A percentile compares a stretch with the other conserved stretches of the same genome.
Conservation (phyloP, 106 monocot species). For the Cymbidium sinense region DNA sequence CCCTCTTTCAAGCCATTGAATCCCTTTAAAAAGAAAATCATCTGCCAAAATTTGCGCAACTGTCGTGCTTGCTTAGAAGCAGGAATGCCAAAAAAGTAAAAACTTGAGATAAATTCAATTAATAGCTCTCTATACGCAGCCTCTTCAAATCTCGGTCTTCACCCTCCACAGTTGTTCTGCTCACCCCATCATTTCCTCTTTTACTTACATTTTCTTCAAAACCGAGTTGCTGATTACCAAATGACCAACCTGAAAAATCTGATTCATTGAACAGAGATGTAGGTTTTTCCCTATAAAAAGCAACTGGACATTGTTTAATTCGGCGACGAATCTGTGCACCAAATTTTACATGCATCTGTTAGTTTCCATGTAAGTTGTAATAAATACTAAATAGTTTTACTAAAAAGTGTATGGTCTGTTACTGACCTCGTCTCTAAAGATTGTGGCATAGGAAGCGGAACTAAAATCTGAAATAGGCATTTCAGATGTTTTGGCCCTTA, state of each 20-base stretch:
- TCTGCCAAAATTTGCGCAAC: no score
- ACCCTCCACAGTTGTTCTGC: no score
- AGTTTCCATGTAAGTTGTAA: neutral
- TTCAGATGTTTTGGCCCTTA: constrained; percentile 77
- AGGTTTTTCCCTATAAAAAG: constrained; percentile 64
- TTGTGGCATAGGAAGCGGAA: constrained; percentile 85
- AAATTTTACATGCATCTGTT: neutral
- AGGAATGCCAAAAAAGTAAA: no score
- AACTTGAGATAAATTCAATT: neutral
- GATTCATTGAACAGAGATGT: constrained; percentile 57
- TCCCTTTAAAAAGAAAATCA: no score
- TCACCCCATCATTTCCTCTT: neutral
- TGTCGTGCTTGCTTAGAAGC: no score
- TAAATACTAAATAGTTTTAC: no score
- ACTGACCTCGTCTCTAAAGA: constrained; percentile 76
- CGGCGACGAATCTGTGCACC: constrained; percentile 52
- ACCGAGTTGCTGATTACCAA: constrained; percentile 18
- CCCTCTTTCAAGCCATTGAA: no score
- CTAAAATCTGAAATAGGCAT: constrained; percentile 69
- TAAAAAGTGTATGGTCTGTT: no score
- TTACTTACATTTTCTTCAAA: neutral
- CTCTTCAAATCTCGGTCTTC: constrained; percentile 20
- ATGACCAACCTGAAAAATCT: constrained; percentile 85
- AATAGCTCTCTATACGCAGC: constrained; percentile 18
- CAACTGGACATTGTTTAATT: constrained; percentile 89